Evolutionary conservation across 2,329 filamentous ascomycete genomes (phyloP), one percentile per base, ranked within the genome.

Genomic region (Acephala macrosclerotiorum): DNA sequence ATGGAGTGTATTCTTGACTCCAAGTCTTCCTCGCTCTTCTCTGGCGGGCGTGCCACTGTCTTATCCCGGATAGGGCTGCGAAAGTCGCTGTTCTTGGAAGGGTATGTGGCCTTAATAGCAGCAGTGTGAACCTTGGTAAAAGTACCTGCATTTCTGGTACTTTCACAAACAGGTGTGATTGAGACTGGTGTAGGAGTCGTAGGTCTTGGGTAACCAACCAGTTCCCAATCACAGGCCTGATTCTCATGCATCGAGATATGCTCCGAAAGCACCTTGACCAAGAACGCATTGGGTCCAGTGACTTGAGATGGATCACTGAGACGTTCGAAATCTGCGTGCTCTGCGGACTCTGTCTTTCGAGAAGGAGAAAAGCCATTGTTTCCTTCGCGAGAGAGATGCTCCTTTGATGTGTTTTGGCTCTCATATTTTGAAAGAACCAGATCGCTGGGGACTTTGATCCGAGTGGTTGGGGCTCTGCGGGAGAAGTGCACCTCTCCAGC

Each of bases 1-100:
- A 67, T 66, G 36, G 64, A 63, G 58, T 61, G 61, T 26, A 67
- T 60, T 38, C 36, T 65, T 7, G 64, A 67, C 47, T 68, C 65
- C 11, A 70, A 26, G 53, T 64, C 58, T 22, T 65, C 38, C 29
- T 63, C 68, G 53, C 66, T 60, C 20, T 55, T 33, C 25, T 58
- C 63, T 26, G 40, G 18, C 4, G 25, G 6, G 2, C 18, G 25
- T 29, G 22, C 25, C 22, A n/a, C 3, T 53, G 8, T 25, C 9
- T 29, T 53, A 18, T 3, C 4, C 7, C 12, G 9, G 26, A 6
- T 25, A 18, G 49, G 14, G 11, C 5, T 29, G 14, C 16, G 14
- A 33, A 12, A 18, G 6, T 22, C 18, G 12, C 14, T n/a, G 6
- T 2, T 18, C 25, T 29, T 18, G 25, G 4, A 53, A 29, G n/a